phyloP scores from a whole-genome alignment of 305 asterid species.

The Fraxinus velutina region DNA sequence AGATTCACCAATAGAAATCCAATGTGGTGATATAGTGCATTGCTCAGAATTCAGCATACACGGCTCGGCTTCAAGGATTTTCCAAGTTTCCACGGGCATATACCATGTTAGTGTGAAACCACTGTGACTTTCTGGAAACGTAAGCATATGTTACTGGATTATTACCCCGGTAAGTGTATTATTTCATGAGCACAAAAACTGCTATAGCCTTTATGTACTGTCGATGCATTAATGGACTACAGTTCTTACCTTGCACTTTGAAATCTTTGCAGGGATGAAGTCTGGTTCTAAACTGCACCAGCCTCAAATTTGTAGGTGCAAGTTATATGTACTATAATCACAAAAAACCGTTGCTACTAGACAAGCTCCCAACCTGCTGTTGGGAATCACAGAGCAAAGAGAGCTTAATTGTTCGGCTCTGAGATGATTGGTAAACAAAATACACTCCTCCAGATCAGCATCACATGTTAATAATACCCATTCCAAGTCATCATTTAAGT shows the following conservation, averaged over 20 bases:
- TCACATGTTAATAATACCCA: slow-evolving; percentile 87
- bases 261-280: neutral
- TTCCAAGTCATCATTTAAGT: slow-evolving; percentile 87
- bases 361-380: slow-evolving; percentile 46
- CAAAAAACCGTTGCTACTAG: slow-evolving; percentile 32
- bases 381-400: slow-evolving; percentile 37
- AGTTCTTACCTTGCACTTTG: neutral
- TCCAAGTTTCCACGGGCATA: neutral
- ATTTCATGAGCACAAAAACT: neutral
- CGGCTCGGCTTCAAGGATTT: neutral
- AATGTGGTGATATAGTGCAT: neutral
- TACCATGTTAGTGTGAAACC: neutral
- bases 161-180: neutral
- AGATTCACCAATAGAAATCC: neutral
- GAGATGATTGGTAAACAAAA: slow-evolving; percentile 48
- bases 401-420: slow-evolving; percentile 58
- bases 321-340: slow-evolving; percentile 19
- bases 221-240: neutral
- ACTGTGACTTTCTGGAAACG: neutral
- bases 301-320: neutral
- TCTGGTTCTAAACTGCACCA: slow-evolving; percentile 1
- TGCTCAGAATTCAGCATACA: neutral
- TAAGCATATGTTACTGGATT: neutral
- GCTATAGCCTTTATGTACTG: neutral
- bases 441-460: slow-evolving; percentile 81